Evolutionary conservation across 345 rosid genomes (phyloP).

Genomic region (Citrus glauca): DNA sequence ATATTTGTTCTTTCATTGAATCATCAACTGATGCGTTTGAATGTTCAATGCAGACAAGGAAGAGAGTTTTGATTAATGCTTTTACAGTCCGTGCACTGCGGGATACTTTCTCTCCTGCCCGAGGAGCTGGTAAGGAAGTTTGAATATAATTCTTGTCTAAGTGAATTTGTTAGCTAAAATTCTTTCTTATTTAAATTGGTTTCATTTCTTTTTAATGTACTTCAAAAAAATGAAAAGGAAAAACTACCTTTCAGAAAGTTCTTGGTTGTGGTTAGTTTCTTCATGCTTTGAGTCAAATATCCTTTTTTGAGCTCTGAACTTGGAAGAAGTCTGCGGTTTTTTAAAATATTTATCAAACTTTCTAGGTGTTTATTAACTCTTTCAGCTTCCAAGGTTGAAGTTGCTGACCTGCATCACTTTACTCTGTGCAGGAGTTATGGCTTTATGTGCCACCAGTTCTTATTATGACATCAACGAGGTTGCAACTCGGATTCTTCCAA

Average conservation of each 20-base stretch:
- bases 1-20: conserved; percentile 9
- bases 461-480: conserved; percentile 83
- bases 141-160: background rate
- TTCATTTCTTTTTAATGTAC: background rate
- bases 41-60: conserved; percentile 66
- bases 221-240: background rate
- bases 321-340: background rate
- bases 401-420: conserved; percentile 10
- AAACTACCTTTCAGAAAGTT: background rate
- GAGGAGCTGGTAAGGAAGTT: conserved; percentile 82
- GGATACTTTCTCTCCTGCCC: conserved; percentile 95
- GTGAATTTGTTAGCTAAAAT: background rate
- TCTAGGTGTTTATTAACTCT: background rate
- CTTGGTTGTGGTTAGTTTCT: background rate
- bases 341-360: background rate
- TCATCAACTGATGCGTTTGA: conserved; percentile 13
- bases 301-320: background rate
- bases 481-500: conserved; percentile 93
- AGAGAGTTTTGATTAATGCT: conserved; percentile 94
- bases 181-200: background rate
- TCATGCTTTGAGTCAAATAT: background rate
- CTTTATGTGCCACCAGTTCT: conserved; percentile 91
- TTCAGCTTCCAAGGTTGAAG: background rate
- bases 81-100: conserved; percentile 98
- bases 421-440: conserved; percentile 74